Evolutionary conservation across 192 early-diverging fungal genomes (phyloP), one percentile per base, ranked within the genome.

Genomic region (Phlyctochytrium arcticum): DNA sequence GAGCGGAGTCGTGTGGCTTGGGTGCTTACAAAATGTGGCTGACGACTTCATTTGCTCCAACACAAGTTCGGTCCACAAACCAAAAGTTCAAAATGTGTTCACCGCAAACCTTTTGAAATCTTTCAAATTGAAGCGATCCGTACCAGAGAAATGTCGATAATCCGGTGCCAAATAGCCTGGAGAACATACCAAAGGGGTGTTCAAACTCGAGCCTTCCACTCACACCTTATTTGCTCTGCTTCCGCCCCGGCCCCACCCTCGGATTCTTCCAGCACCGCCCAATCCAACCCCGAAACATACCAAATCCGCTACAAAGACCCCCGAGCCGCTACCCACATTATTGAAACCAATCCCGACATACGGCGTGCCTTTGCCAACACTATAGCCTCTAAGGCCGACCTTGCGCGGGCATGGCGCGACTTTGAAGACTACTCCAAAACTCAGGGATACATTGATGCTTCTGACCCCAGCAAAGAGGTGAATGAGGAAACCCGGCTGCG

Each of bases 321-420:
- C 0, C 12, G 48, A 32, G 59, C 23, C 59, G 59, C 47, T 6
- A 42, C 33, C 6, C 6, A 63, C 2, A 15, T 63, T 3, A 46
- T 63, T 6, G 19, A 24, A 46, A 36, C 61, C 48, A 50, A 63
- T 33, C 3, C 48, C 48, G 33, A 50, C 30, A 36, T 51, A 29
- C 1, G 33, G 19, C 48, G 24, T 8, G 23, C 29, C 4, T 63
- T 63, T 36, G 23, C 53, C 36, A 33, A 24, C 12, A 33, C 34
- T 30, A 33, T 63, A 12, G 48, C 61, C 0, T 26, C 61, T n/a
- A 53, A 36, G 10, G 48, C 61, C 6, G 32, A 53, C 5, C 4
- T 63, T 21, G 50, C 47, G 29, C 61, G 61, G 17, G 61, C 61
- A 19, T 53, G 26, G 48, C 47, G 34, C 17, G 61, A 63, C 37